These are phyloP conservation scores for Funneliformis geosporum DNA, from an alignment of 192 early-diverging fungal species.

Conservation along the genomic window DNA sequence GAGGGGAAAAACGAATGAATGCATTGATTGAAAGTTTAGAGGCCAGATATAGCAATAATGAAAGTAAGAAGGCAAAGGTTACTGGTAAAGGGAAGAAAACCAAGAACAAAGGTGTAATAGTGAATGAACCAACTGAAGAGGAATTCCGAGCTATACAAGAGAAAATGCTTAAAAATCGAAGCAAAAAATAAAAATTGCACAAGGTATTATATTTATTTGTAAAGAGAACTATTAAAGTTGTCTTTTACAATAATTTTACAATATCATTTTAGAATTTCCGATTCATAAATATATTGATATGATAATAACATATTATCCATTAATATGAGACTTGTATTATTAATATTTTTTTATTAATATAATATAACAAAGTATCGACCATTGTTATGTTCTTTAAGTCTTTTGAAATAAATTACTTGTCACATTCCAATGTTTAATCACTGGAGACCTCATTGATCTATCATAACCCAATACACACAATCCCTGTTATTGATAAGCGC, in stretches of 20 bases:
- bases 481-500: neutral
- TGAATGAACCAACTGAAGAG: slow-evolving; percentile 57
- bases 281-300: neutral
- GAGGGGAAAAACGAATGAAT: slow-evolving; percentile 47
- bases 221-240: no score
- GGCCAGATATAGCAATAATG: slow-evolving; percentile 45
- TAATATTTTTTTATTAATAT: neutral
- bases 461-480: slow-evolving; percentile 23
- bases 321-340: neutral
- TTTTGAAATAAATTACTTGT: slow-evolving; percentile 30
- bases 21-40: slow-evolving; percentile 62
- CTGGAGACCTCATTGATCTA: slow-evolving; percentile 18
- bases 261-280: no score
- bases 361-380: no score
- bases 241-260: no score
- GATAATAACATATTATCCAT: no score
- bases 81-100: neutral
- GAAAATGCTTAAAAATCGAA: slow-evolving; percentile 57
- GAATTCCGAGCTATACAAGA: slow-evolving; percentile 65
- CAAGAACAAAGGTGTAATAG: slow-evolving; percentile 25
- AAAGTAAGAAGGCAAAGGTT: slow-evolving; percentile 30
- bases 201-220: no score
- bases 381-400: neutral
- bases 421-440: slow-evolving; percentile 25
- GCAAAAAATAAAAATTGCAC: slow-evolving; percentile 42